Conservation (phyloP, 2,329 filamentous ascomycete genomes). For the Colletotrichum scovillei region DNA sequence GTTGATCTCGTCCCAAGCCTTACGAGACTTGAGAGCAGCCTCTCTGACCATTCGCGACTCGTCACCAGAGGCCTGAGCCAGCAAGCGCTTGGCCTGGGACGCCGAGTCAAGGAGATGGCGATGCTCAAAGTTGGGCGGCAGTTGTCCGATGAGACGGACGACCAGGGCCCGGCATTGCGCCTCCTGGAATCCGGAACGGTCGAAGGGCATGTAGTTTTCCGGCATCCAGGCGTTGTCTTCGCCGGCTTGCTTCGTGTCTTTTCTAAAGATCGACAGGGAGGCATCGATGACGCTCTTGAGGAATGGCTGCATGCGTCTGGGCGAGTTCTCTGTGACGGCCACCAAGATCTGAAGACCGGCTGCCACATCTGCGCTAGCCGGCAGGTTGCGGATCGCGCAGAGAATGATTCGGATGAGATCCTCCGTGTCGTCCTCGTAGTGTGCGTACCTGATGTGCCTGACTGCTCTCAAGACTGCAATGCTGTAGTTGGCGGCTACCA, state of each 20-base stretch:
- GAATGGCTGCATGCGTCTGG: conserved; percentile 59
- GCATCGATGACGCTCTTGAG: conserved; percentile 61
- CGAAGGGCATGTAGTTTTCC: conserved; percentile 37
- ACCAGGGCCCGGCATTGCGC: conserved; percentile 56
- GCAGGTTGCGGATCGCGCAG: conserved; percentile 55
- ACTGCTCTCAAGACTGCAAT: conserved; percentile 61
- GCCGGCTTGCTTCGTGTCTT: conserved; percentile 14
- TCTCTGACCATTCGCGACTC: conserved; percentile 63
- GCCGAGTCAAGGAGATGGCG: conserved; percentile 57
- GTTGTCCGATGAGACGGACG: conserved; percentile 58
- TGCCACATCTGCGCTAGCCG: conserved; percentile 55
- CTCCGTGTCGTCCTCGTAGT: conserved; percentile 63
- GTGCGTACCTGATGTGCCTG: conserved; percentile 59
- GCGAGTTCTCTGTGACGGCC: conserved; percentile 57
- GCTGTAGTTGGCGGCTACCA: conserved; percentile 52
- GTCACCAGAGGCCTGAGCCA: conserved; percentile 65
- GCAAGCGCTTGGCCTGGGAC: conserved; percentile 56
- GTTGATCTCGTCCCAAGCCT: conserved; percentile 57
- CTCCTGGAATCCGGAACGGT: conserved; percentile 16
- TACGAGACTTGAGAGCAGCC: conserved; percentile 59
- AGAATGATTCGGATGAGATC: conserved; percentile 62
- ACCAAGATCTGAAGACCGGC: conserved; percentile 61
- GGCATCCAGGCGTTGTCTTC: conserved; percentile 46
- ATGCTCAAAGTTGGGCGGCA: conserved; percentile 62
- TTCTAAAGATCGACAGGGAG: conserved; percentile 49